Evolutionary conservation across 768 basidiomycete genomes (phyloP).

Genomic region (Leccinellum albellum): DNA sequence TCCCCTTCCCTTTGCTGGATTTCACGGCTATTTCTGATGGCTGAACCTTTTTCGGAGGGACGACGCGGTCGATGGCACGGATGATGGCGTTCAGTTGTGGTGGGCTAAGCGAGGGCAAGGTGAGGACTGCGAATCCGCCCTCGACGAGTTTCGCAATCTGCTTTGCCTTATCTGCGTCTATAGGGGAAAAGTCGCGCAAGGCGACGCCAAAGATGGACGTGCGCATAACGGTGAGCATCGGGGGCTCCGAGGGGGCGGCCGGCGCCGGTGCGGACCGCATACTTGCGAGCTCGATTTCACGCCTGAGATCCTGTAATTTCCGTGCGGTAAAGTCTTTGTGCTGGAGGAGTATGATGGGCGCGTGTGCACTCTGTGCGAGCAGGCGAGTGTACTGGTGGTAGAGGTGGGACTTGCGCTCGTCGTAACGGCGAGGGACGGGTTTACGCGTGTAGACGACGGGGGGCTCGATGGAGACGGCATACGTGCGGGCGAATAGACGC

Average conservation of each 20-base stretch:
- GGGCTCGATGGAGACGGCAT: slow-evolving; percentile 56
- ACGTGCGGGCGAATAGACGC: slow-evolving; percentile 33
- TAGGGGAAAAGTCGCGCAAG: slow-evolving; percentile 53
- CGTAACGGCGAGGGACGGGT: slow-evolving; percentile 62
- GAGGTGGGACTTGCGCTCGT: slow-evolving; percentile 75
- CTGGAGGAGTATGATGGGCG: slow-evolving; percentile 74
- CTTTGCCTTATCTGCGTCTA: slow-evolving; percentile 46
- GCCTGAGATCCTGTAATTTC: slow-evolving; percentile 63
- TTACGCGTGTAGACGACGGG: slow-evolving; percentile 52
- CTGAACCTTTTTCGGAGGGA: slow-evolving; percentile 55
- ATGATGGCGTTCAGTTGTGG: slow-evolving; percentile 67
- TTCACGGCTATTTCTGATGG: slow-evolving; percentile 50
- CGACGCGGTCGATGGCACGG: slow-evolving; percentile 59
- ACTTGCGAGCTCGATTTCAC: slow-evolving; percentile 59
- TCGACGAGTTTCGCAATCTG: slow-evolving; percentile 53
- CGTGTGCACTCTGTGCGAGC: slow-evolving; percentile 49
- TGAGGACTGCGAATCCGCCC: slow-evolving; percentile 64
- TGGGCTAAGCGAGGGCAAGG: slow-evolving; percentile 65
- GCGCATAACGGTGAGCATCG: slow-evolving; percentile 66
- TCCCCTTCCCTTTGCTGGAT: slow-evolving; percentile 39
- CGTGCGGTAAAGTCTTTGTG: slow-evolving; percentile 73
- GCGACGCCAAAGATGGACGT: slow-evolving; percentile 80
- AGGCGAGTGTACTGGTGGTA: slow-evolving; percentile 77
- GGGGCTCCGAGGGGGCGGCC: slow-evolving; percentile 32
- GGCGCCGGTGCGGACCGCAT: slow-evolving; percentile 34